Conservation (phyloP, 805 yeast species). For the Gaillardinia entomophila region DNA sequence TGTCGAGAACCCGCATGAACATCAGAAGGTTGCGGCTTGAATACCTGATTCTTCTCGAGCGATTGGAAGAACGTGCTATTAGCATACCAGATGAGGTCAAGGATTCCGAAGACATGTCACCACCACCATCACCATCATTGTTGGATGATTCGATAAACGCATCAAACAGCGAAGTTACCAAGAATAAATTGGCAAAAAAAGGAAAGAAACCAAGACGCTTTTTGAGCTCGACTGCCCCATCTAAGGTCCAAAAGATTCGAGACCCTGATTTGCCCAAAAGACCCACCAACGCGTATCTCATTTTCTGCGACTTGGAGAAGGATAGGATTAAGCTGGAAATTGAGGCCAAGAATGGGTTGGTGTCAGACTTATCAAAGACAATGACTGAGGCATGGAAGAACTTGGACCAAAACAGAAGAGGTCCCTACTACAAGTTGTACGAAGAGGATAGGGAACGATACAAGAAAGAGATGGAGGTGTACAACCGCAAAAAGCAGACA, state of each 20-base stretch:
- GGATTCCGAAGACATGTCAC: constrained; percentile 29
- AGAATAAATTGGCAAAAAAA: constrained; percentile 10
- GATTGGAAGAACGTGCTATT: constrained; percentile 57
- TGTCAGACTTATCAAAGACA: constrained; percentile 65
- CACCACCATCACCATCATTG: constrained; percentile 35
- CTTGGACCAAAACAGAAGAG: constrained; percentile 60
- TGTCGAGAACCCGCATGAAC: constrained; percentile 69
- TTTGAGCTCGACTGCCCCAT: constrained; percentile 3
- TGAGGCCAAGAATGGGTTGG: constrained; percentile 43
- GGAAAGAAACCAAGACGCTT: constrained; percentile 10
- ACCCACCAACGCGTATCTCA: constrained; percentile 84
- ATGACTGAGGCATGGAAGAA: constrained; percentile 84
- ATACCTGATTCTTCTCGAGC: constrained; percentile 72
- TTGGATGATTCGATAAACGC: constrained; percentile 25
- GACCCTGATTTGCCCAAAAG: constrained; percentile 86
- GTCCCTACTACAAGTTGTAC: constrained; percentile 68
- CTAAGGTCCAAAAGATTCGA: constrained; percentile 38
- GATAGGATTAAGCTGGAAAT: constrained; percentile 59
- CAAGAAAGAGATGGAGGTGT: constrained; percentile 61
- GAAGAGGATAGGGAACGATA: constrained; percentile 77
- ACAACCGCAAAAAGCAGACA: constrained; percentile 26
- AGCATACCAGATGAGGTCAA: constrained; percentile 19
- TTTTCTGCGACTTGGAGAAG: constrained; percentile 83
- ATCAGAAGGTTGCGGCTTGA: constrained; percentile 78
- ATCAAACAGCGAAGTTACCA: constrained; percentile 12